phyloP scores from a whole-genome alignment of 257 asterid genomes.

The Penstemon davidsonii region DNA sequence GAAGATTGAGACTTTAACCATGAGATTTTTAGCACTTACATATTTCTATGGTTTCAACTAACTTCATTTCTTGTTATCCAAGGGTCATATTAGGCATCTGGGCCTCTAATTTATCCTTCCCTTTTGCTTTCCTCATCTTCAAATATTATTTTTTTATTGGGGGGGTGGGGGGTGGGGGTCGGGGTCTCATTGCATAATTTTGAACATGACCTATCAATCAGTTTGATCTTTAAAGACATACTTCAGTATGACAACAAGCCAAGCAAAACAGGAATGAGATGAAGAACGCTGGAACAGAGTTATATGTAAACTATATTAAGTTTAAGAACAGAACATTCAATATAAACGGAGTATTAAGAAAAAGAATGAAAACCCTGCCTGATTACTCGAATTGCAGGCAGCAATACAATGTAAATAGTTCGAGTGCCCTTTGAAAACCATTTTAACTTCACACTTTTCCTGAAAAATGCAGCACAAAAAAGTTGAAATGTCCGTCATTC shows the following conservation, averaged over 20 bases:
- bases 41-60: not conserved
- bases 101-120: not conserved
- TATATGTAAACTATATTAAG: constrained; percentile 2
- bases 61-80: constrained; percentile 1
- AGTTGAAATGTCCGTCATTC: constrained; percentile 22
- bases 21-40: constrained; percentile 5
- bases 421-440: constrained; percentile 79
- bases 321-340: not conserved
- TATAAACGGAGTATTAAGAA: not conserved
- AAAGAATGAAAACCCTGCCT: constrained; percentile 42
- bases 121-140: not conserved
- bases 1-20: constrained; percentile 17
- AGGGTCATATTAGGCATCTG: not conserved
- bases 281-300: constrained; percentile 6
- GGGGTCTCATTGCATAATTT: not conserved
- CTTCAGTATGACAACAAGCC: not conserved
- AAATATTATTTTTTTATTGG: not conserved
- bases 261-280: not conserved
- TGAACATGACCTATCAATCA: not conserved
- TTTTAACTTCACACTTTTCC: constrained; percentile 75
- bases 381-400: constrained; percentile 67
- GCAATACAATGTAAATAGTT: constrained; percentile 76
- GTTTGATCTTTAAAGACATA: constrained; percentile 4
- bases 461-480: constrained; percentile 31
- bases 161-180: not conserved